Percentiles rank a stretch among this genome's conserved stretches.
Conservation (phyloP, 2,329 filamentous ascomycete species). For the Elsinoe perseae region DNA sequence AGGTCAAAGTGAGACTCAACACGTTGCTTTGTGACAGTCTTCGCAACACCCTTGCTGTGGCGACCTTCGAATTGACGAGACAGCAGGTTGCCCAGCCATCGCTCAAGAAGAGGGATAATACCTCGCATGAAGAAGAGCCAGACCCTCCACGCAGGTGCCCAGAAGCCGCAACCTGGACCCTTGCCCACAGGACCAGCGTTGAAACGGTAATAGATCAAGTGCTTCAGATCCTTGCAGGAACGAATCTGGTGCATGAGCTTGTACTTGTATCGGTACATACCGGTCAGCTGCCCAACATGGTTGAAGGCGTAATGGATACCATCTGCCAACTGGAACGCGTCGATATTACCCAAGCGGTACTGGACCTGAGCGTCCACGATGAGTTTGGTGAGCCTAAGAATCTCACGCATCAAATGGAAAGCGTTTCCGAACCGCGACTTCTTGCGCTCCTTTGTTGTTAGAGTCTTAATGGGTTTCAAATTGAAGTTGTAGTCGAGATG, state of each 20-base stretch:
- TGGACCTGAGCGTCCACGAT: constrained; percentile 98
- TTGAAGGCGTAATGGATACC: constrained; percentile 99
- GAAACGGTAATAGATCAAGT: constrained; percentile 98
- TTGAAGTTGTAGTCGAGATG: constrained; percentile 99
- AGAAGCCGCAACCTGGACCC: constrained; percentile 95
- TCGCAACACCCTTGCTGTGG: constrained; percentile 97
- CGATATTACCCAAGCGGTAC: constrained; percentile 93
- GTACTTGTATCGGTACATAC: constrained; percentile 99
- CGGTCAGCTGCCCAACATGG: constrained; percentile 93
- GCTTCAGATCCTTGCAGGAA: constrained; percentile 97
- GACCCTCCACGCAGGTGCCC: constrained; percentile 96
- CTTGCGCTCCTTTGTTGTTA: constrained; percentile 98
- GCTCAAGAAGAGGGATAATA: constrained; percentile 90
- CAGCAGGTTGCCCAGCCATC: constrained; percentile 93
- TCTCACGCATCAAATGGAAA: constrained; percentile 98
- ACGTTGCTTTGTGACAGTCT: constrained; percentile 98
- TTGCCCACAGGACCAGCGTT: constrained; percentile 96
- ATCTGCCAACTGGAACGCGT: constrained; percentile 96
- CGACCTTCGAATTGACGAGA: constrained; percentile 97
- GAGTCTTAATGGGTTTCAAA: constrained; percentile 93
- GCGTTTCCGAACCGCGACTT: constrained; percentile 99
- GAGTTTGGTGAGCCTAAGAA: constrained; percentile 87
- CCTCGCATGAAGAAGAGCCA: constrained; percentile 99
- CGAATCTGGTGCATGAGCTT: constrained; percentile 99
- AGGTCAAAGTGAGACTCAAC: constrained; percentile 98